These are phyloP conservation scores for Calonectria naviculata DNA, from an alignment of 2,329 filamentous ascomycete genomes.

Conservation along the genomic window DNA sequence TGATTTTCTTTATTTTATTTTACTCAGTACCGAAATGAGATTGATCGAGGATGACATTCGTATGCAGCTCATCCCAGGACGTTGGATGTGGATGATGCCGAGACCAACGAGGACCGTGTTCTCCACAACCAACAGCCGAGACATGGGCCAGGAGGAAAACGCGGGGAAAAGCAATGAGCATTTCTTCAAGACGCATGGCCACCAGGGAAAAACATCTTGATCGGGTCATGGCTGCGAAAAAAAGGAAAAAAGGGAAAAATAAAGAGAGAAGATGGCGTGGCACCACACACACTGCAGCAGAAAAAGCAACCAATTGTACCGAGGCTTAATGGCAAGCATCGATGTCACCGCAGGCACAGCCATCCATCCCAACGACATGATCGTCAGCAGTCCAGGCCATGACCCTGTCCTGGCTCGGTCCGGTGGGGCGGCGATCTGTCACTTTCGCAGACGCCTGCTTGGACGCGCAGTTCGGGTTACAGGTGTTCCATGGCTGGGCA, in stretches of 20 bases:
- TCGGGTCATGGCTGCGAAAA: not conserved
- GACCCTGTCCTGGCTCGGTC: not conserved
- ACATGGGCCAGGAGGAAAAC: conserved; percentile 6
- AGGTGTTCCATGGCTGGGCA: not conserved
- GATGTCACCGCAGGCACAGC: not conserved
- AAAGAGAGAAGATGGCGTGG: not conserved
- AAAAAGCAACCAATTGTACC: not conserved
- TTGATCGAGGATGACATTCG: not conserved
- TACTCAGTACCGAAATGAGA: not conserved
- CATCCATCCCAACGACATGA: not conserved
- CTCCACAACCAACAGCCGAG: conserved; percentile 12
- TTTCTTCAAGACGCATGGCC: not conserved
- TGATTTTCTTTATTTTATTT: not conserved
- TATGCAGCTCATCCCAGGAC: conserved; percentile 18
- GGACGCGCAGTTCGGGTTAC: not conserved
- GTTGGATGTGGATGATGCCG: not conserved
- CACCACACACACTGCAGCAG: not conserved
- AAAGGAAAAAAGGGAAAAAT: not conserved
- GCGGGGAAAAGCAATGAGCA: conserved; percentile 6
- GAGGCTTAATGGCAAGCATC: not conserved
- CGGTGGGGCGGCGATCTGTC: conserved; percentile 1
- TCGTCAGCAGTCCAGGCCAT: not conserved
- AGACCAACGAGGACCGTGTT: not conserved
- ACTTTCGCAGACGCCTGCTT: not conserved
- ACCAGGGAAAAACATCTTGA: not conserved